Conservation (phyloP, 2,329 filamentous ascomycete species). For the Clarireedia hainanense region DNA sequence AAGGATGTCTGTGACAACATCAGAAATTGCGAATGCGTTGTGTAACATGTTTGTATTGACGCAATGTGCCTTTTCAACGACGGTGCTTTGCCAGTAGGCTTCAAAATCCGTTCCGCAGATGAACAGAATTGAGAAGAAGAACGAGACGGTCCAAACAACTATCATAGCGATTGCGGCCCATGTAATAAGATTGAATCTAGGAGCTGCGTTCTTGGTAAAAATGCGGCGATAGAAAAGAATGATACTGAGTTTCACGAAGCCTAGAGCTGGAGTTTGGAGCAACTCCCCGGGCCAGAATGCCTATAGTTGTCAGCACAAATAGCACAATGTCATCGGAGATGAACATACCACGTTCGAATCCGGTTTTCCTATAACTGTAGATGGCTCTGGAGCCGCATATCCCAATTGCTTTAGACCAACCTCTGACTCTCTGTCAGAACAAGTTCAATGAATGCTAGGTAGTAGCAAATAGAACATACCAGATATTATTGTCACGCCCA, state of each 20-base stretch:
- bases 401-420: slow-evolving; percentile 1
- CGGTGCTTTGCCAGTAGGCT: slow-evolving; percentile 1
- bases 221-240: slow-evolving; percentile 8
- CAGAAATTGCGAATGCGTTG: slow-evolving; percentile 7
- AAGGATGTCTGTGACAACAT: slow-evolving; percentile 1
- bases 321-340: too few relatives aligned
- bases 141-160: background rate
- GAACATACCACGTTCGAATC: slow-evolving; percentile 3
- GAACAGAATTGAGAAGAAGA: slow-evolving; percentile 7
- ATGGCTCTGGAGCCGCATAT: background rate
- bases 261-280: slow-evolving; percentile 6
- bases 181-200: slow-evolving; percentile 1
- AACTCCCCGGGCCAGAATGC: slow-evolving; percentile 8
- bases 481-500: too few relatives aligned
- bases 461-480: too few relatives aligned
- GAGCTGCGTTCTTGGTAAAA: slow-evolving; percentile 2
- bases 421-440: background rate
- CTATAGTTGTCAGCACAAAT: background rate
- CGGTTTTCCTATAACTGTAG: slow-evolving; percentile 1
- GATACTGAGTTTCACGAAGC: slow-evolving; percentile 6
- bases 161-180: background rate
- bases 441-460: too few relatives aligned
- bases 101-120: slow-evolving; percentile 3
- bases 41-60: slow-evolving; percentile 1
- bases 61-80: slow-evolving; percentile 4